Percentiles rank a stretch among this genome's conserved stretches.
These are phyloP conservation scores for Talaromyces adpressus DNA, from an alignment of 495 filamentous ascomycete species.

Conservation along the genomic window DNA sequence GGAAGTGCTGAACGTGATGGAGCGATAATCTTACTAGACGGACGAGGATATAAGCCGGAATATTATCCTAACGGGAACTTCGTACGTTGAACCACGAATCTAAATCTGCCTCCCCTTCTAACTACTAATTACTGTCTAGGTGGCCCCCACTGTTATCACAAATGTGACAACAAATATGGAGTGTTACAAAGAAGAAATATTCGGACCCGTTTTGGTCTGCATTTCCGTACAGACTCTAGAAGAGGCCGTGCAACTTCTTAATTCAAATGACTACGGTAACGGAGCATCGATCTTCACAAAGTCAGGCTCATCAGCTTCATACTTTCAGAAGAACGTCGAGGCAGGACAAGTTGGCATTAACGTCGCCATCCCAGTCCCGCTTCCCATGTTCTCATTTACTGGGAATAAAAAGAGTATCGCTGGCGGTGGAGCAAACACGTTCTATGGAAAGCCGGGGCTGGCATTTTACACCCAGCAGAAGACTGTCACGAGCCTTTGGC, in stretches of 20 bases:
- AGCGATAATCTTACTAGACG: too few species aligned
- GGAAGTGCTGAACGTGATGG: too few species aligned
- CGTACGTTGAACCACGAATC: conserved; percentile 51
- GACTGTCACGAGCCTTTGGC: conserved; percentile 80
- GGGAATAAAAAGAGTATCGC: conserved; percentile 50
- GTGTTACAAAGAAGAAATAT: conserved; percentile 84
- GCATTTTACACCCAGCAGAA: conserved; percentile 80
- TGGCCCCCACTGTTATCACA: conserved; percentile 73
- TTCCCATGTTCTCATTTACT: conserved; percentile 10
- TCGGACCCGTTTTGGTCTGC: conserved; percentile 79
- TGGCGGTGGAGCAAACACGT: conserved; percentile 74
- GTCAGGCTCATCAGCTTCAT: conserved; percentile 51
- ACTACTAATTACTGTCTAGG: conserved; percentile 17
- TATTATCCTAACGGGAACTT: too few species aligned
- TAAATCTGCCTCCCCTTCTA: not conserved
- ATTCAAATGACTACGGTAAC: conserved; percentile 61
- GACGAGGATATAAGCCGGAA: too few species aligned
- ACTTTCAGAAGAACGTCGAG: conserved; percentile 59
- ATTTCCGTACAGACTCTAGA: conserved; percentile 17
- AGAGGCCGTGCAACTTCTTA: conserved; percentile 53
- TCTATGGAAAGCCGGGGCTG: conserved; percentile 72
- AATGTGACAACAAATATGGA: conserved; percentile 72
- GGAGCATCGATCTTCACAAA: conserved; percentile 60
- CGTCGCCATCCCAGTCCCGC: conserved; percentile 33
- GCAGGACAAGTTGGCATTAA: conserved; percentile 77